Evolutionary conservation across 1,284 basidiomycete genomes (phyloP).

Genomic region (Cutaneotrichosporon daszewskae): DNA sequence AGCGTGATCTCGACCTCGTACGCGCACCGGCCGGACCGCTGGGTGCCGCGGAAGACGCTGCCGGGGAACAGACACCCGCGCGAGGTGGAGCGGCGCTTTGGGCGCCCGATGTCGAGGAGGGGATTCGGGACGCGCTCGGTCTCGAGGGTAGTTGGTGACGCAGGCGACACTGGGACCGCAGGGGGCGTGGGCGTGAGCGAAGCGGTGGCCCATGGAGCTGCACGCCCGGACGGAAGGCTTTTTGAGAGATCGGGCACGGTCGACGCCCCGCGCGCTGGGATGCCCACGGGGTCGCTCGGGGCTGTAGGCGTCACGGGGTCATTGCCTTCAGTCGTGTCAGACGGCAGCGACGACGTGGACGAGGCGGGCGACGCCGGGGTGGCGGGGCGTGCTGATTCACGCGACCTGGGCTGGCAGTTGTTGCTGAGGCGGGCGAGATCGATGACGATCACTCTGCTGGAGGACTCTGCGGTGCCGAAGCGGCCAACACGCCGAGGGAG

Average conservation of each 20-base stretch:
- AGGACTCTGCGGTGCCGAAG: not conserved
- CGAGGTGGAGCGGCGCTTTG: slow-evolving; percentile 64
- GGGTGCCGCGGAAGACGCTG: slow-evolving; percentile 68
- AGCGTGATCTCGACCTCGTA: slow-evolving; percentile 80
- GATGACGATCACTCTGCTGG: slow-evolving; percentile 6
- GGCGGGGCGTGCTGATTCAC: no score
- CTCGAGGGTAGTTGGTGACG: no score
- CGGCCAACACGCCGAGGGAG: slow-evolving; percentile 6
- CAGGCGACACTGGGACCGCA: not conserved
- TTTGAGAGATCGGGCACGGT: slow-evolving; percentile 18
- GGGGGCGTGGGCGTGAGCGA: not conserved
- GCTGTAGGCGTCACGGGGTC: no score
- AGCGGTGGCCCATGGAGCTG: slow-evolving; percentile 29
- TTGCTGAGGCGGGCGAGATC: slow-evolving; percentile 5
- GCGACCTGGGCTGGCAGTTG: not conserved
- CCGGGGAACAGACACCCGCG: slow-evolving; percentile 78
- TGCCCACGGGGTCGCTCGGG: not conserved
- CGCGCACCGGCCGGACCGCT: slow-evolving; percentile 74
- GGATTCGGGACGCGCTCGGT: slow-evolving; percentile 53
- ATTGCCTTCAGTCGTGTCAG: not conserved
- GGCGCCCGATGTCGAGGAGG: slow-evolving; percentile 64
- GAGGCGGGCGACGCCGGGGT: not conserved
- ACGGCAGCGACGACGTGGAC: not conserved
- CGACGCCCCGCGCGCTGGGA: not conserved
- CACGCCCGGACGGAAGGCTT: slow-evolving; percentile 26